These are phyloP conservation scores for Fusarium newnesense DNA, from an alignment of 2,329 filamentous ascomycete genomes.

Conservation along the genomic window DNA sequence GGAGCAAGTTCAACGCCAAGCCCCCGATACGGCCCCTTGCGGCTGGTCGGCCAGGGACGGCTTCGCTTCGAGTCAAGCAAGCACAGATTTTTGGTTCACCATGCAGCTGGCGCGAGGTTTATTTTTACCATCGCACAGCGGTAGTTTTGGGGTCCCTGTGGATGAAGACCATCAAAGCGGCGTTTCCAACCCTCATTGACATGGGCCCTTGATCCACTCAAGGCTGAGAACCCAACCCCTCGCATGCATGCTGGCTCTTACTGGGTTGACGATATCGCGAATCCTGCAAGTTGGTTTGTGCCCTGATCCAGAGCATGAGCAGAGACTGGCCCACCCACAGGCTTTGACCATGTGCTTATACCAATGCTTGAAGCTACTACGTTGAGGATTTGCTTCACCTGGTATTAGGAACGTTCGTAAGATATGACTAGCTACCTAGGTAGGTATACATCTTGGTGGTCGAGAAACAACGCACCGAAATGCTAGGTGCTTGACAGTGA, in stretches of 20 bases:
- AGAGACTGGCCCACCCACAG: conserved; percentile 16
- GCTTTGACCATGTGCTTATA: conserved; percentile 5
- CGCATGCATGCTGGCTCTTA: conserved; percentile 39
- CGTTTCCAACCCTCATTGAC: conserved; percentile 29
- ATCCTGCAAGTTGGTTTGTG: conserved; percentile 35
- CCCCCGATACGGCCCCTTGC: conserved; percentile 33
- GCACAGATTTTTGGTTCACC: conserved; percentile 29
- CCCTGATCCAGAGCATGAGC: conserved; percentile 7
- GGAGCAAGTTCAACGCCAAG: conserved; percentile 5
- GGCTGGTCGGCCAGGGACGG: conserved; percentile 40
- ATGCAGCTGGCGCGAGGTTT: conserved; percentile 37
- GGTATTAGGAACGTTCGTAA: not conserved
- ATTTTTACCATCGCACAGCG: conserved; percentile 43
- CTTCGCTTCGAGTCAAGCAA: conserved; percentile 39
- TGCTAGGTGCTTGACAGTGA: not conserved
- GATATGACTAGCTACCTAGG: not conserved
- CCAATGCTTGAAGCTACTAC: not conserved
- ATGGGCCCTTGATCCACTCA: conserved; percentile 32
- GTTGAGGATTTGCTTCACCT: not conserved
- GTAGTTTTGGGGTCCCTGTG: conserved; percentile 30
- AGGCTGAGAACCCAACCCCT: conserved; percentile 39
- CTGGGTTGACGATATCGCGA: conserved; percentile 36
- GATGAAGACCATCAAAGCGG: conserved; percentile 38
- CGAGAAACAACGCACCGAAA: not conserved
- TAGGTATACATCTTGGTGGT: not conserved